These are phyloP conservation scores for Inonotus hispidus DNA, from an alignment of 1,284 basidiomycete genomes.

Conservation along the genomic window DNA sequence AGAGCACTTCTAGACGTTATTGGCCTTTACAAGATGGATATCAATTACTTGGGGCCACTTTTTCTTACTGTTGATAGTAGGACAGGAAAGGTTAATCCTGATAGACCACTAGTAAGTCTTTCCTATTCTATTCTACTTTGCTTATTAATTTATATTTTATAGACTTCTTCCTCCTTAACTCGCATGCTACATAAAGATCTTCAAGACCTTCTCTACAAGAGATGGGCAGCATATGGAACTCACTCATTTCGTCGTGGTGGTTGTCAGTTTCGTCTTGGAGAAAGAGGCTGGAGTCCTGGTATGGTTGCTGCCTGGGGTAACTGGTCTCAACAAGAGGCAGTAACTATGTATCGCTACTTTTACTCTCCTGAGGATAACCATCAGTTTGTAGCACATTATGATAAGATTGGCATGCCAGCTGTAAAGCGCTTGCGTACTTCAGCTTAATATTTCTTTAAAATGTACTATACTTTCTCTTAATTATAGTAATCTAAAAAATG, in stretches of 20 bases:
- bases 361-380: conserved; percentile 27
- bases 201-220: conserved; percentile 20
- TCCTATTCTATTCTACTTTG: not conserved
- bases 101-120: not conserved
- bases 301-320: conserved; percentile 25
- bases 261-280: conserved; percentile 22
- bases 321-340: conserved; percentile 23
- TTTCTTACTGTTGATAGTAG: not conserved
- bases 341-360: conserved; percentile 26
- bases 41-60: not conserved
- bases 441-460: not conserved
- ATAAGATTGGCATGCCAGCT: conserved; percentile 3
- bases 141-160: not conserved
- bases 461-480: not conserved
- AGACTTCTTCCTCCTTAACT: not conserved
- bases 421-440: not conserved
- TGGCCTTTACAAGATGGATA: not conserved
- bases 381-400: conserved; percentile 20
- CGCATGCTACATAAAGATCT: conserved; percentile 20
- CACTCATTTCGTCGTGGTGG: conserved; percentile 25
- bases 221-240: conserved; percentile 24
- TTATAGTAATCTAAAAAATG: not conserved
- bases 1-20: conserved; percentile 11
- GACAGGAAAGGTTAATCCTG: not conserved
- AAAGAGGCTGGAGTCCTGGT: conserved; percentile 17